Evolutionary conservation across 148 eudicot species (phyloP).

Genomic region (Chenopodium berlandieri): DNA sequence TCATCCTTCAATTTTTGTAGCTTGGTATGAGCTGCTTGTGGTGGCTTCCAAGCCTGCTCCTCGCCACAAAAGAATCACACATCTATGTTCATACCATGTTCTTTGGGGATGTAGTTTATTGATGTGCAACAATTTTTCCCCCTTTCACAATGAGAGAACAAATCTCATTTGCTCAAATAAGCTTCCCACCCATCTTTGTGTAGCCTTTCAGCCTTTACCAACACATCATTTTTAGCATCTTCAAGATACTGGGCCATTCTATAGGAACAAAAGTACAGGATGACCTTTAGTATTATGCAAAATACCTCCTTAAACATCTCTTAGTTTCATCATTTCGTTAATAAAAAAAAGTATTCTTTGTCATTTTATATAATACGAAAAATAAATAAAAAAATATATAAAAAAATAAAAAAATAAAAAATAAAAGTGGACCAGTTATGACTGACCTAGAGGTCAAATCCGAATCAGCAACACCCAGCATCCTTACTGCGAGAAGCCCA

Average conservation of each 20-base stretch:
- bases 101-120: background rate
- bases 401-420: too few species aligned
- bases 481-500: slow-evolving; percentile 76
- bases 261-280: slow-evolving; percentile 13
- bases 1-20: background rate
- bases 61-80: background rate
- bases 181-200: slow-evolving; percentile 71
- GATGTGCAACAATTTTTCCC: background rate
- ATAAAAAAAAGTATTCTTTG: too few species aligned
- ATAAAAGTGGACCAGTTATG: background rate
- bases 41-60: background rate
- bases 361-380: too few species aligned
- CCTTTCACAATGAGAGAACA: background rate
- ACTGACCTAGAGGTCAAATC: slow-evolving; percentile 76
- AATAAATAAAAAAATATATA: too few species aligned
- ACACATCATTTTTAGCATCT: slow-evolving; percentile 57
- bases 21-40: background rate
- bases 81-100: background rate
- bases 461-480: slow-evolving; percentile 63
- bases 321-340: too few species aligned
- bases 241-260: slow-evolving; percentile 81
- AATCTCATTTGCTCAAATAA: slow-evolving; percentile 45
- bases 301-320: too few species aligned
- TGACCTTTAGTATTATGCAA: too few species aligned
- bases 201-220: slow-evolving; percentile 62